Base-by-base conservation (phyloP, 2,329 filamentous ascomycete genomes). In the Penicillium sp. region DNA sequence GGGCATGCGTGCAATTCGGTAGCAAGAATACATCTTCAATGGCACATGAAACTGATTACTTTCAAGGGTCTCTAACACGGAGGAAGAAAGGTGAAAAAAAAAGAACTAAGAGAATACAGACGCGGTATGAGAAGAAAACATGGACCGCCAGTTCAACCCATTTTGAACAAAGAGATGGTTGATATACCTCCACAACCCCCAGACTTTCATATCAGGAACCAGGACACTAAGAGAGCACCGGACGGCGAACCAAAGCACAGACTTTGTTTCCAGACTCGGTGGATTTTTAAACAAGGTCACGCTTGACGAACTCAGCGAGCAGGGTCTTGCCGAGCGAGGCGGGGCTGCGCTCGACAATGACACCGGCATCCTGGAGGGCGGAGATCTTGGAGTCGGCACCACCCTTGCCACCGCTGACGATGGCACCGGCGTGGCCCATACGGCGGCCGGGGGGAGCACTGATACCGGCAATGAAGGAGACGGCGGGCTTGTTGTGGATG, bases 361-460 rank as follows among this genome's bases (percentile, higher is more conserved):
- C 93, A 71, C 93, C 93, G 54, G 93, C 93, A 57, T 81, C 80
- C 79, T 97, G 87, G 52, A 98, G 84, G 53, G 93, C 93, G 65
- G 84, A 80, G 75, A 98, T 98, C 86, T 98, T 98, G 69, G 89
- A 94, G 76, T 97, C 90, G 57, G 93, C 93, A 70, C 90, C 93
- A 68, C 93, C 93, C 83, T 96, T 97, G 65, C 93, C 93, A 64
- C 93, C 93, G 60, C 88, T 89, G 58, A 98, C 91, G 69, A 98
- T 98, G 68, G 93, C 93, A 78, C 93, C 93, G 60, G 93, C 93
- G 80, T 98, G 93, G 62, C 93, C 93, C 93, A 97, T 98, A 73
- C 93, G 85, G 71, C 93, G 84, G 67, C 93, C 93, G 32, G 93
- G 90, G 48, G 93, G 93, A 58, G 93, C 93, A 61, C 88, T 95